Base-by-base conservation (phyloP, 495 filamentous ascomycete genomes). In the Neurospora sp. region DNA sequence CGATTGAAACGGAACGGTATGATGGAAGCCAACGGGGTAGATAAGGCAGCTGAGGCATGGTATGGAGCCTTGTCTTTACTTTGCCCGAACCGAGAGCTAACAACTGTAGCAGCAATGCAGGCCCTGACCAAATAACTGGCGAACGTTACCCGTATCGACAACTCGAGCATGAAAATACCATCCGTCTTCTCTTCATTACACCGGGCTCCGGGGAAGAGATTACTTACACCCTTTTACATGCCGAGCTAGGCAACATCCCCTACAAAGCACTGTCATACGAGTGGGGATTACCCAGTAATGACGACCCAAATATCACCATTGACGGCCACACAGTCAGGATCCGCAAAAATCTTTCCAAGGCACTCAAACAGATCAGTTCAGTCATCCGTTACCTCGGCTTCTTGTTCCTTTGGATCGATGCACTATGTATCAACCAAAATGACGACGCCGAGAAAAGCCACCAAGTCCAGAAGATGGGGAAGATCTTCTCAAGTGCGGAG, bases 361-460 rank as follows among this genome's bases (percentile, higher is more conserved):
- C 23, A 31, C 54, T 62, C 54, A 8, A 62, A 31, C 54, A 62
- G 54, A 62, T 31, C 2, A 27, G 1, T 12, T 54, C 46, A 6
- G 10, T 23, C 49, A 31, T 62, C 1, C 23, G 3, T 23, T 4
- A 62, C 0, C 54, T 31, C 5, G 3, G 23, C 3, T 31, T 4
- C 2, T 31, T 27, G 1, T 1, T 3, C 6, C 69, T 74, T 1
- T 74, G 73, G 73, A 1, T 62, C 9, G 73, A 74, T 40, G 69
- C 69, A 8, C 41, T 74, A 7, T 74, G 73, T 11, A 74, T 74
- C 73, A 74, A 74, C n/a, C 73, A 74, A 31, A 41, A 18, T 0
- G 70, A 74, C 40, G 10, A 31, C 7, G 18, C 20, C 20, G 73
- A 74, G 31, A 71, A 72, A 42, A 39, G 10, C 20, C 18, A 41